Conservation (phyloP, 805 yeast genomes). For the Cyberlindnera amylophila region DNA sequence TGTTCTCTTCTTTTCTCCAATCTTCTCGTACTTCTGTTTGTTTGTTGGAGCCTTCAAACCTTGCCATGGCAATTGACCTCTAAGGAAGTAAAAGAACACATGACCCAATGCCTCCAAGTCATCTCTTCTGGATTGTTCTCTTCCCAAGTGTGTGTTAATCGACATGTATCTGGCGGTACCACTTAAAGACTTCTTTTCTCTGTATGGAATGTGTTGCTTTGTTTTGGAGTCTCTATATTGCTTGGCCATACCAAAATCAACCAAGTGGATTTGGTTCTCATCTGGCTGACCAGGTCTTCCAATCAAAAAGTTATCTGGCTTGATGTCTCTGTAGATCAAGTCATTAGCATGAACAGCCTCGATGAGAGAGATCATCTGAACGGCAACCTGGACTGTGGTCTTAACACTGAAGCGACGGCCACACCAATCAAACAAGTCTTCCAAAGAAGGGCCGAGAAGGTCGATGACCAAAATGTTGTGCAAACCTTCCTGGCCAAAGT, state of each 20-base stretch:
- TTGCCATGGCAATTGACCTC: slow-evolving; percentile 86
- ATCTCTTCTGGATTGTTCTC: slow-evolving; percentile 81
- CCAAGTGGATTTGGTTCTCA: slow-evolving; percentile 65
- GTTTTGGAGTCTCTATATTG: slow-evolving; percentile 79
- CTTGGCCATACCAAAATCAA: slow-evolving; percentile 86
- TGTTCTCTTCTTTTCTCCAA: slow-evolving; percentile 75
- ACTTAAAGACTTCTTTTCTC: slow-evolving; percentile 74
- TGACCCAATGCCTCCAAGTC: slow-evolving; percentile 81
- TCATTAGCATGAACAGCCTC: slow-evolving; percentile 75
- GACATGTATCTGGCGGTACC: slow-evolving; percentile 90
- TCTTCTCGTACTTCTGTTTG: slow-evolving; percentile 77
- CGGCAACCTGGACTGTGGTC: slow-evolving; percentile 71
- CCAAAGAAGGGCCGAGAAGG: slow-evolving; percentile 74
- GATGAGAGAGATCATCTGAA: slow-evolving; percentile 71
- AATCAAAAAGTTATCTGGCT: slow-evolving; percentile 78
- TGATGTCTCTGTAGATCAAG: slow-evolving; percentile 74
- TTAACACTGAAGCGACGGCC: slow-evolving; percentile 68
- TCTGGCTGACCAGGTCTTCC: slow-evolving; percentile 58
- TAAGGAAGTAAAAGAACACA: slow-evolving; percentile 72
- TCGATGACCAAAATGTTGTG: slow-evolving; percentile 77
- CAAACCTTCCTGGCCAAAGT: slow-evolving; percentile 82
- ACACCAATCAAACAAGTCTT: slow-evolving; percentile 86
- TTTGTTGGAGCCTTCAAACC: slow-evolving; percentile 88
- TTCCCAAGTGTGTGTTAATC: slow-evolving; percentile 80
- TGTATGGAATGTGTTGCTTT: slow-evolving; percentile 76